Evolutionary conservation across 169 alveolate species (phyloP), one percentile per base, ranked within the genome.

Genomic region (Eimeria zaria): DNA sequence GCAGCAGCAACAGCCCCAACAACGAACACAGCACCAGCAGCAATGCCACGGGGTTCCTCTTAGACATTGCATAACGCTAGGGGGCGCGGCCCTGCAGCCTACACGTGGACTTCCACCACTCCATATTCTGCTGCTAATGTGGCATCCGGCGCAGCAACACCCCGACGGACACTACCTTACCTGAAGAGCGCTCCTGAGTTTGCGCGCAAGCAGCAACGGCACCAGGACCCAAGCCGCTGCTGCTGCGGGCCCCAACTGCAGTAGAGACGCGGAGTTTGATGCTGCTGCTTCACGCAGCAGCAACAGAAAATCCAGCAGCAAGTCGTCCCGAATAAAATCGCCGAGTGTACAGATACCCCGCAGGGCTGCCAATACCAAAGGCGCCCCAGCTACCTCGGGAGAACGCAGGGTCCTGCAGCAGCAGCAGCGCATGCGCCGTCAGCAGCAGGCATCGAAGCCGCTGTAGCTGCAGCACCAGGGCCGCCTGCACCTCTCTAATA

Each of bases 281-380:
- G 91, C 91, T 83, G 91, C 91, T n/a, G 91, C 91, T 55, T 83
- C 91, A 3, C 91, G 74, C 91, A 83, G 55, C 74, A 83, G 73
- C 74, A 51, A 58, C 73, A 83, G 55, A 36, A 83, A 83, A 83
- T 83, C 91, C 76, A 83, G 91, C 74, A 83, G 76, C 91, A 83
- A 83, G 36, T 83, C 76, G 24, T 83, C 91, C 36, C 91, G 71
- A 53, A 83, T 76, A 30, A 83, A 83, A 33, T 83, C 91, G 30
- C 91, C 91, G 20, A 83, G 76, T 83, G 91, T 83, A 53, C 91
- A 83, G 51, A 83, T 55, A 83, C 91, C 91, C 76, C 91, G 71
- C 76, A 83, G 41, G 51, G 91, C 71, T 33, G 91, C 91, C 55
- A 83, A 33, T 76, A 83, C 91, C 53, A 83, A 55, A 22, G 91